These are phyloP conservation scores for Pseudogymnoascus verrucosus DNA, from an alignment of 2,329 filamentous ascomycete species.

Conservation along the genomic window DNA sequence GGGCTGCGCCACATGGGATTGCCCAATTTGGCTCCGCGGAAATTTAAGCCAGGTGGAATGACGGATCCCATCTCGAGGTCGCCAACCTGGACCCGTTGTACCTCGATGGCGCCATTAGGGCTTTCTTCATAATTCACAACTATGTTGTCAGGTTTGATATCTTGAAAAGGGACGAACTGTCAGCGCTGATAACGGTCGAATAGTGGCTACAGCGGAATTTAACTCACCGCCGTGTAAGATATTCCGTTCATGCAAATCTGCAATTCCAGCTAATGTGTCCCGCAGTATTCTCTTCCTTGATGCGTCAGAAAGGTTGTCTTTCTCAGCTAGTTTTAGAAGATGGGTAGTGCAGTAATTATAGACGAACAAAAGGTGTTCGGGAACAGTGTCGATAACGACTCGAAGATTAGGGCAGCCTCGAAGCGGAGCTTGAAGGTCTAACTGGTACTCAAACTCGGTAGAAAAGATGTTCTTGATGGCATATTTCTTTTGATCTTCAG, in stretches of 20 bases:
- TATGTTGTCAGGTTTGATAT: slow-evolving; percentile 39
- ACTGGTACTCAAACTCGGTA: not conserved
- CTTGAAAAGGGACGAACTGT: slow-evolving; percentile 18
- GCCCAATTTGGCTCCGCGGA: slow-evolving; percentile 31
- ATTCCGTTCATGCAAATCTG: slow-evolving; percentile 30
- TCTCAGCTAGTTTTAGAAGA: slow-evolving; percentile 36
- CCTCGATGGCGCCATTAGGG: not conserved
- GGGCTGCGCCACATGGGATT: slow-evolving; percentile 40
- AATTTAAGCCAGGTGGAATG: slow-evolving; percentile 30
- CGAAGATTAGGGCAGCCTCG: slow-evolving; percentile 28
- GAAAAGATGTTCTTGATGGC: not conserved
- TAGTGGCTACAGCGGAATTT: not conserved
- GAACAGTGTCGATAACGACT: slow-evolving; percentile 34
- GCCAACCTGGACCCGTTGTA: slow-evolving; percentile 33
- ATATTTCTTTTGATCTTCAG: not conserved
- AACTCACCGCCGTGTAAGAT: slow-evolving; percentile 31
- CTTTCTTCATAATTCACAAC: slow-evolving; percentile 31
- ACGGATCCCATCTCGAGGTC: slow-evolving; percentile 35
- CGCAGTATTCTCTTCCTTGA: slow-evolving; percentile 36
- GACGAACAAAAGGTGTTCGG: slow-evolving; percentile 37
- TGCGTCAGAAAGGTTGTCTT: slow-evolving; percentile 28
- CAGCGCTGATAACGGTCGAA: not conserved
- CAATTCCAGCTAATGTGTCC: slow-evolving; percentile 33
- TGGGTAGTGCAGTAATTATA: slow-evolving; percentile 37
- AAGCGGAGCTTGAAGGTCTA: not conserved